Conservation (phyloP, 2,329 filamentous ascomycete genomes). For the Aspergillus candidus region DNA sequence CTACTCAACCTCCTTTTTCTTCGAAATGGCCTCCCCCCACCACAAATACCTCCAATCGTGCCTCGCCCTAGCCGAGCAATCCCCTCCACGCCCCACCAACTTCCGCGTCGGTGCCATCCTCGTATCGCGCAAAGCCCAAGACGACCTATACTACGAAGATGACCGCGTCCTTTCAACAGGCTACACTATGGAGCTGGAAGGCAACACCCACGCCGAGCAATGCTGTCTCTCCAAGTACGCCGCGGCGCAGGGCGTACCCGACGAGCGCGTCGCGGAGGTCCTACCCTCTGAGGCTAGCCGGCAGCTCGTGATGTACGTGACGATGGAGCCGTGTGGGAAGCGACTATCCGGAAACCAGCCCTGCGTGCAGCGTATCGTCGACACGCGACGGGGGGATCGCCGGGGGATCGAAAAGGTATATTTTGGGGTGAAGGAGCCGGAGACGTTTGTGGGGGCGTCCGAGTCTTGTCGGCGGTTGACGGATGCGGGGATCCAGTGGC, state of each 20-base stretch:
- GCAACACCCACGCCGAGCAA: constrained; percentile 96
- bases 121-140: constrained; percentile 39
- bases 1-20: too few species aligned
- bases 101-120: constrained; percentile 94
- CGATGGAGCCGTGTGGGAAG: constrained; percentile 59
- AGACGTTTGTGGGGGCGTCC: constrained; percentile 81
- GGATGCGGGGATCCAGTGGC: constrained; percentile 65
- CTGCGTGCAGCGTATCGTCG: constrained; percentile 70
- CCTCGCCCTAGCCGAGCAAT: constrained; percentile 68
- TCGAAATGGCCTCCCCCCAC: constrained; percentile 24
- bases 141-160: constrained; percentile 19
- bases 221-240: constrained; percentile 71
- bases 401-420: constrained; percentile 70
- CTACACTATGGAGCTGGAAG: constrained; percentile 82
- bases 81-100: constrained; percentile 81
- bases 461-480: constrained; percentile 65
- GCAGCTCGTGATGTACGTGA: constrained; percentile 70
- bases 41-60: constrained; percentile 61
- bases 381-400: constrained; percentile 42
- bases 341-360: constrained; percentile 42
- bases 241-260: constrained; percentile 26
- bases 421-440: constrained; percentile 81
- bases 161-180: constrained; percentile 66
- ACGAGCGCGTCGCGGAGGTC: constrained; percentile 39
- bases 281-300: constrained; percentile 34